Evolutionary conservation across 371 early-diverging fungal genomes (phyloP).

Genomic region (Mucor piriformis): DNA sequence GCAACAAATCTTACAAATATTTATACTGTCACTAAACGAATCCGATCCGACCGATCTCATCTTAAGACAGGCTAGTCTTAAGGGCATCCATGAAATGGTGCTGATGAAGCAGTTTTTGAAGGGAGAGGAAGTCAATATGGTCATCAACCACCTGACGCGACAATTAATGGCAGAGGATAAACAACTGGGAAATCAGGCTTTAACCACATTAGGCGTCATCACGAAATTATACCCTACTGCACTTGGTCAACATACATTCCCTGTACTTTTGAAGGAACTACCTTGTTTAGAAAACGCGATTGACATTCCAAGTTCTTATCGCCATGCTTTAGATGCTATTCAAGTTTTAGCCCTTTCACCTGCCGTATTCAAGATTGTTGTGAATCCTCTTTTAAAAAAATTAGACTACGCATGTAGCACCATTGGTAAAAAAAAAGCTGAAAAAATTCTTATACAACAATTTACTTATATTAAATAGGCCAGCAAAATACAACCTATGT

Average conservation of each 20-base stretch:
- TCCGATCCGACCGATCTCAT: slow-evolving; percentile 36
- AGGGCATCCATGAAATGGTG: slow-evolving; percentile 63
- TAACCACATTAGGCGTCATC: slow-evolving; percentile 19
- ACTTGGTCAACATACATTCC: slow-evolving; percentile 23
- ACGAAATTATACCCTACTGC: slow-evolving; percentile 20
- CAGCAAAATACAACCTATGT: slow-evolving; percentile 15
- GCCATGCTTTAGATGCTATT: slow-evolving; percentile 11
- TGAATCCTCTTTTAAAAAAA: slow-evolving; percentile 16
- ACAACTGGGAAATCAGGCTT: slow-evolving; percentile 1
- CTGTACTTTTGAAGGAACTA: slow-evolving; percentile 14
- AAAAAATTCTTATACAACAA: no score
- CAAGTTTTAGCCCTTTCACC: slow-evolving; percentile 11
- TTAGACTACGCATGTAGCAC: slow-evolving; percentile 16
- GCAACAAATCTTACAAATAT: slow-evolving; percentile 31
- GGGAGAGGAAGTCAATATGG: slow-evolving; percentile 47
- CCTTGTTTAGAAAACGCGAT: not conserved
- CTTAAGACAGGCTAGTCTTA: slow-evolving; percentile 57
- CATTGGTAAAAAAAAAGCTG: slow-evolving; percentile 7
- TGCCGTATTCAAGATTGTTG: slow-evolving; percentile 22
- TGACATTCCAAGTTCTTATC: not conserved
- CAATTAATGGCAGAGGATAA: slow-evolving; percentile 17
- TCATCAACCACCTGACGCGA: slow-evolving; percentile 26
- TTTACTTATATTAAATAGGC: not conserved
- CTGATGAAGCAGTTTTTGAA: slow-evolving; percentile 65
- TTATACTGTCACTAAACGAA: slow-evolving; percentile 25